Conservation (phyloP, 345 rosid genomes). For the Gossypium mustelinum region DNA sequence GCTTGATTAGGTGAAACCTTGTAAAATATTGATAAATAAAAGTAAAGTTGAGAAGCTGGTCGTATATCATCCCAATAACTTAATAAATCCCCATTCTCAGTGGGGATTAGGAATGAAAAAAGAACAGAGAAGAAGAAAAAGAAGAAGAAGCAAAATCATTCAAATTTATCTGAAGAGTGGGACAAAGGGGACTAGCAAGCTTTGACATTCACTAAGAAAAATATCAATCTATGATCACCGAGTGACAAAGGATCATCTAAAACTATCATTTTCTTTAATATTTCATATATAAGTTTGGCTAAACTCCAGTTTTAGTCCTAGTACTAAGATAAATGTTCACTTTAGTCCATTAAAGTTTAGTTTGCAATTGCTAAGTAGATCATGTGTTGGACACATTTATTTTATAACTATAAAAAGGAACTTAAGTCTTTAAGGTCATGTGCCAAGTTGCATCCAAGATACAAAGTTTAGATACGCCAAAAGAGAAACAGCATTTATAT, state of each 20-base stretch:
- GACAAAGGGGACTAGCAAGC: neutral
- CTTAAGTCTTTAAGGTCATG: neutral
- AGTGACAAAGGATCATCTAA: neutral
- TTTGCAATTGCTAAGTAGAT: neutral
- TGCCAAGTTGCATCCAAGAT: neutral
- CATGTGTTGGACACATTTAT: neutral
- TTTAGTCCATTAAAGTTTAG: neutral
- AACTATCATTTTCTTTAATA: neutral
- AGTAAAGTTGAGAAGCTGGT: constrained; percentile 16
- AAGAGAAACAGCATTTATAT: neutral
- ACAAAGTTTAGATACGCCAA: neutral
- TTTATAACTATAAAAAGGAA: neutral
- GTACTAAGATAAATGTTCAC: neutral
- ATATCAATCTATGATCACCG: neutral
- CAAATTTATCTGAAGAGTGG: neutral
- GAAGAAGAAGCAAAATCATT: neutral
- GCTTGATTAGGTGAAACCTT: constrained; percentile 5
- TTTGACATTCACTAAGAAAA: neutral
- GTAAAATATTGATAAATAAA: constrained; percentile 3
- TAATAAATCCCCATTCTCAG: neutral
- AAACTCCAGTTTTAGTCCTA: neutral
- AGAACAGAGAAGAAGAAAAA: neutral
- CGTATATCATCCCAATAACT: neutral
- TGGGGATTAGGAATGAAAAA: neutral
- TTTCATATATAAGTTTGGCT: neutral